phyloP scores from a whole-genome alignment of 1,284 basidiomycete species.

The Mixia osmundae region DNA sequence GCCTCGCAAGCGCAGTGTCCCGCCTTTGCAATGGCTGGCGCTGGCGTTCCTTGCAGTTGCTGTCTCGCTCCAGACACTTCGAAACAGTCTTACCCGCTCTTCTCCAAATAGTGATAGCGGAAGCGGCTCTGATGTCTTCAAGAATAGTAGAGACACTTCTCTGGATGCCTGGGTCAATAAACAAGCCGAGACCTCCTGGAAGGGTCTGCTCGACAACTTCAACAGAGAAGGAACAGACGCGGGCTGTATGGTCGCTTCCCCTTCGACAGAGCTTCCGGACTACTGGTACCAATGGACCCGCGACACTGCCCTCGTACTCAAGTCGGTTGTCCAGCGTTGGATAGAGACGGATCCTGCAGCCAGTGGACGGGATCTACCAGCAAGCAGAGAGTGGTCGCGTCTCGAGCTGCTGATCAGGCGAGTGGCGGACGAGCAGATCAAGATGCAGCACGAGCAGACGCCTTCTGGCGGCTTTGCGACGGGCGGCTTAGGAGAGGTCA shows the following conservation, averaged over 20 bases:
- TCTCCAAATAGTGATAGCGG: no score
- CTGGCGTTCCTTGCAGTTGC: no score
- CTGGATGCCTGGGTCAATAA: background rate
- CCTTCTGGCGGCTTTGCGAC: slow-evolving; percentile 24
- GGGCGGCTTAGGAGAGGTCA: slow-evolving; percentile 32
- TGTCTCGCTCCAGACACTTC: no score
- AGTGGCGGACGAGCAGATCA: slow-evolving; percentile 4
- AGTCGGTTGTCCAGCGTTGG: slow-evolving; percentile 6
- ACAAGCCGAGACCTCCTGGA: background rate
- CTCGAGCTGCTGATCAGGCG: background rate
- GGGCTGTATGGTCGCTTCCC: slow-evolving; percentile 24
- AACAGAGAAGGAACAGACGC: slow-evolving; percentile 11
- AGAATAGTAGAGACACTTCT: background rate
- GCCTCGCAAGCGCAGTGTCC: no score
- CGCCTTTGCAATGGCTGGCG: no score
- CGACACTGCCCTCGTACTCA: slow-evolving; percentile 24
- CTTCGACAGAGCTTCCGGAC: slow-evolving; percentile 22
- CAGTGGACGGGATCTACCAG: background rate
- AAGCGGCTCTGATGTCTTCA: no score
- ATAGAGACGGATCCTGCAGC: background rate
- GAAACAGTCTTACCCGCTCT: no score
- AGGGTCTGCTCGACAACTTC: slow-evolving; percentile 8
- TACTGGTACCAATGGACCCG: slow-evolving; percentile 30
- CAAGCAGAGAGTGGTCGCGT: slow-evolving; percentile 6
- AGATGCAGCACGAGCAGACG: slow-evolving; percentile 24